A percentile compares a stretch with the other conserved stretches of the same genome.
Evolutionary conservation across 129 eudicot species (phyloP).

Genomic region (Arctium minus): DNA sequence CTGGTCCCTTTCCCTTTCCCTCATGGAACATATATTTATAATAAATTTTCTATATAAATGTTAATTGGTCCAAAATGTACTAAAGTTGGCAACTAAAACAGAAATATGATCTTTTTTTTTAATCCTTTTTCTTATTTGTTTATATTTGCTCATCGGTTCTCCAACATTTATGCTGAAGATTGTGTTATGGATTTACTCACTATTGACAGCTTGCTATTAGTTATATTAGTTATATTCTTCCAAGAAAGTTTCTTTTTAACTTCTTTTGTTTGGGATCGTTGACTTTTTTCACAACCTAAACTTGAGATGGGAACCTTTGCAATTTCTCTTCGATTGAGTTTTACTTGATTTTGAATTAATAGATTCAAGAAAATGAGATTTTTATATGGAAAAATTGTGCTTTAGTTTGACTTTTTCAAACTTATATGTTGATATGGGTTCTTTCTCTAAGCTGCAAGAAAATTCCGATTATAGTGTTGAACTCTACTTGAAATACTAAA

Average conservation of each 20-base stretch:
- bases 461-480: too few relatives aligned
- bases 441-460: too few relatives aligned
- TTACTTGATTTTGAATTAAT: too few relatives aligned
- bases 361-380: too few relatives aligned
- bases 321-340: too few relatives aligned
- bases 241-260: slow-evolving; percentile 26
- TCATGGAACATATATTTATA: slow-evolving; percentile 11
- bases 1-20: neutral
- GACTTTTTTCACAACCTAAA: too few relatives aligned
- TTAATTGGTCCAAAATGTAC: slow-evolving; percentile 23
- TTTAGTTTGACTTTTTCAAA: too few relatives aligned
- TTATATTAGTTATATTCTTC: slow-evolving; percentile 23
- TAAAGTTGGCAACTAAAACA: neutral
- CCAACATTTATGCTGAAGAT: slow-evolving; percentile 28
- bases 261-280: slow-evolving; percentile 31
- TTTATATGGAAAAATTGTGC: too few relatives aligned
- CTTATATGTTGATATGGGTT: too few relatives aligned
- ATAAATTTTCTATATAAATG: slow-evolving; percentile 11
- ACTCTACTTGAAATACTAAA: too few relatives aligned
- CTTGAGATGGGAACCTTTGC: too few relatives aligned
- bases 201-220: slow-evolving; percentile 20
- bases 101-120: neutral
- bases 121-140: slow-evolving; percentile 3
- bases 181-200: slow-evolving; percentile 17
- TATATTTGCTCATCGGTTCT: neutral